phyloP scores from a whole-genome alignment of 306 rosid genomes.

The Vicia sativa region DNA sequence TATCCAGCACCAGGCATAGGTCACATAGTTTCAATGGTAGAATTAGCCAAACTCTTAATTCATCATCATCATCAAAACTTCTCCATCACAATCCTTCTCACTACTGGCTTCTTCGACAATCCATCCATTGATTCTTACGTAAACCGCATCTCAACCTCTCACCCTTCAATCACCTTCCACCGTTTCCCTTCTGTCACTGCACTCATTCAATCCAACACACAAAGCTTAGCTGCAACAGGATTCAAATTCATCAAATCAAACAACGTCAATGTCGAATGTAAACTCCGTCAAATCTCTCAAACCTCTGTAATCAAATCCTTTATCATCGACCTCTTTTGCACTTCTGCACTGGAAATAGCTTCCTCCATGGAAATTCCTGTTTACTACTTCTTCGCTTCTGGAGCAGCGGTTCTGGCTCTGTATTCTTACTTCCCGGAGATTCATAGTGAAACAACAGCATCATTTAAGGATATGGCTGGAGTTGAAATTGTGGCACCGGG shows the following conservation, averaged over 20 bases:
- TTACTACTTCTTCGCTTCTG: constrained; percentile 38
- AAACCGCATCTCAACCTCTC: background rate
- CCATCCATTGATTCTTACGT: constrained; percentile 24
- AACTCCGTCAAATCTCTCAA: constrained; percentile 8
- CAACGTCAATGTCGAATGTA: constrained; percentile 1
- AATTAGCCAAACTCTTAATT: constrained; percentile 10
- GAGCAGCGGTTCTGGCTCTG: constrained; percentile 28
- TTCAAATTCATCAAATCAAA: constrained; percentile 21
- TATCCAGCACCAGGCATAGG: constrained; percentile 33
- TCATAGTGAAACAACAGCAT: background rate
- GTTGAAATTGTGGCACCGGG: constrained; percentile 35
- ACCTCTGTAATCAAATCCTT: constrained; percentile 14
- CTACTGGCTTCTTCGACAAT: constrained; percentile 26
- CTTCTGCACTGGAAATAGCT: background rate
- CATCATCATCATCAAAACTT: background rate
- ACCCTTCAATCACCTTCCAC: constrained; percentile 38
- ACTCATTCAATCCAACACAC: background rate
- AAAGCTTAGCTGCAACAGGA: background rate
- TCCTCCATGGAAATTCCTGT: constrained; percentile 27
- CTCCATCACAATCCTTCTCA: constrained; percentile 34
- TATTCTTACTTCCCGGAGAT: constrained; percentile 26
- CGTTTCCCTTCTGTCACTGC: constrained; percentile 11
- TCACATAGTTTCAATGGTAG: constrained; percentile 36
- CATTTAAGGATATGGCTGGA: constrained; percentile 29
- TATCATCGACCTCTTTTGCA: constrained; percentile 39